Base-by-base conservation (phyloP, 495 filamentous ascomycete genomes). In the Paragyromitra xinjiangensis region DNA sequence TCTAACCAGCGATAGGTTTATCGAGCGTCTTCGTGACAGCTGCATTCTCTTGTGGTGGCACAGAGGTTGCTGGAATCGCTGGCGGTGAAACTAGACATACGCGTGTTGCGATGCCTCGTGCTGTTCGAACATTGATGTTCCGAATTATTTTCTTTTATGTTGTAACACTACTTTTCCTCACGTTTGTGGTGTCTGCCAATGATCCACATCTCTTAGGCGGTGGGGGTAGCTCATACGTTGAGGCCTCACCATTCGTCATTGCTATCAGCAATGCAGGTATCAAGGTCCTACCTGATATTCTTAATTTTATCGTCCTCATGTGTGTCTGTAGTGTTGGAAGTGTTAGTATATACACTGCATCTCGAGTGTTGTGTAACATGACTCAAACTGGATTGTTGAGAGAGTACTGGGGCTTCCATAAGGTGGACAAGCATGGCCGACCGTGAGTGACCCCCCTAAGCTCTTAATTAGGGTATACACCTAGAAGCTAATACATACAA, bases 161-260 rank as follows among this genome's bases (percentile, higher is more conserved):
- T 64, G 83, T 94, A 8, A 88, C 87, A 62, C 88, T 93, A 50
- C 88, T 92, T 79, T 89, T 94, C 70, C 86, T 95, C 72, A 91
- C 92, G 34, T 85, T 95, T 44, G 87, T 94, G 22, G 86, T 95
- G n/a, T 86, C 87, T 16, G 86, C 85, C 63, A 83, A 88, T 78
- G 88, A 90, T 83, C 45, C 72, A 50, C 42, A 78, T 22, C 87
- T 94, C 11, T 85, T 92, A 11, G 83, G 84, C 2, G 85, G 84
- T 16, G 84, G 82, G 83, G 19, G 84, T 80, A 84, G 45, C 14
- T 39, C 81, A 89, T 78, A 75, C 81, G 73, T 88, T 83, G 85
- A 89, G 69, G 90, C 89, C 48, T 93, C 92, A 1, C 92, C 92
- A 6, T 93, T 94, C 75, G 92, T 93, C 2, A 85, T 94, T 26